Evolutionary conservation across 257 asterid species (phyloP).

Genomic region (Penstemon davidsonii): DNA sequence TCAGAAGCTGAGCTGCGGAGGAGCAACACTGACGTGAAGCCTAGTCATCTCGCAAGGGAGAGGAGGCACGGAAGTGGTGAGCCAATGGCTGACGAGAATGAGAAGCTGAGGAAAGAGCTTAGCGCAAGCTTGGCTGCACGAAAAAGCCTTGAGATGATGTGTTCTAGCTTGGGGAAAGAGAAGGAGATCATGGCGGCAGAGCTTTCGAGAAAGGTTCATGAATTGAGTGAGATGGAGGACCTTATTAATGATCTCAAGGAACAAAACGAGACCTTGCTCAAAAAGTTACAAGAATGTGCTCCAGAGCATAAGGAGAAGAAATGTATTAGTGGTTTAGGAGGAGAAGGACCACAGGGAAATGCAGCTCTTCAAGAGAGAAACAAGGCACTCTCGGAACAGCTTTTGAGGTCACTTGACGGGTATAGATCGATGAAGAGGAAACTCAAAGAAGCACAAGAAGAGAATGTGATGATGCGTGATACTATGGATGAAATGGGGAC

Average conservation of each 20-base stretch:
- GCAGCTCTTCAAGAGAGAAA: conserved; percentile 50
- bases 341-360: conserved; percentile 32
- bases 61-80: conserved; percentile 25
- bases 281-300: conserved; percentile 43
- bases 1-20: conserved; percentile 35
- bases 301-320: conserved; percentile 34
- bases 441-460: conserved; percentile 47
- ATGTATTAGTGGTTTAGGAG: neutral
- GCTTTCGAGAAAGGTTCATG: conserved; percentile 53
- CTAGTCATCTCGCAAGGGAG: conserved; percentile 33
- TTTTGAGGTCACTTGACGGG: conserved; percentile 51
- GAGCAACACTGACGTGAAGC: conserved; percentile 42
- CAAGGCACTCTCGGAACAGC: conserved; percentile 45
- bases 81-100: conserved; percentile 42
- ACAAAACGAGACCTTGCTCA: conserved; percentile 46
- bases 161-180: conserved; percentile 70
- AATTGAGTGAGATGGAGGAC: conserved; percentile 58
- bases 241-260: conserved; percentile 46
- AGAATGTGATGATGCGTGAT: conserved; percentile 34
- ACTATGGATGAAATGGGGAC: conserved; percentile 52
- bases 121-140: conserved; percentile 52
- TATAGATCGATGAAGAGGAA: conserved; percentile 59
- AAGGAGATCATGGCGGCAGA: conserved; percentile 74
- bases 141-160: conserved; percentile 66
- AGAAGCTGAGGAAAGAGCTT: conserved; percentile 51